Conservation (phyloP, 2,329 filamentous ascomycete species). For the Eurotiales sp. region DNA sequence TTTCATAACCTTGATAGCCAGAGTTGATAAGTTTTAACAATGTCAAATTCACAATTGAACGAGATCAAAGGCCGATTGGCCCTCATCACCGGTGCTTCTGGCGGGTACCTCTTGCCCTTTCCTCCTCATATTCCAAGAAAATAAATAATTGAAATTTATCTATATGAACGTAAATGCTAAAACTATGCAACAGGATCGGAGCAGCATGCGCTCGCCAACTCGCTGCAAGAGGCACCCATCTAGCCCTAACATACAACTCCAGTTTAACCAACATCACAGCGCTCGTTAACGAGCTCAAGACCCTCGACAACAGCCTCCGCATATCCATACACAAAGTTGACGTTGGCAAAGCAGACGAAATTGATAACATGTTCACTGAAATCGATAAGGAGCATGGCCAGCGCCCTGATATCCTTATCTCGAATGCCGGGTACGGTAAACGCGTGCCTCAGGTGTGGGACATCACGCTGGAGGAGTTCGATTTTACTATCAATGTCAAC, state of each 20-base stretch:
- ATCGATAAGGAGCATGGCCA: constrained; percentile 46
- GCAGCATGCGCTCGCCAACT: constrained; percentile 56
- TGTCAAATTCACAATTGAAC: constrained; percentile 32
- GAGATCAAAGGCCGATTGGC: constrained; percentile 53
- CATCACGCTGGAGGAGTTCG: constrained; percentile 62
- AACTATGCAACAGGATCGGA: constrained; percentile 50
- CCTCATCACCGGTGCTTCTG: constrained; percentile 59
- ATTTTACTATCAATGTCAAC: constrained; percentile 60
- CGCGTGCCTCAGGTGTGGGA: constrained; percentile 55
- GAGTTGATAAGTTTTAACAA: background rate
- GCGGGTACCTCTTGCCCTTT: constrained; percentile 45
- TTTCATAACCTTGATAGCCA: too few relatives aligned
- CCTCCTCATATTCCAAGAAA: too few relatives aligned
- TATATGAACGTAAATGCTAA: too few relatives aligned
- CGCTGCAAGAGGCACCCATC: constrained; percentile 48
- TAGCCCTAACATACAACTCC: constrained; percentile 59
- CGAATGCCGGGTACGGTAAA: constrained; percentile 65
- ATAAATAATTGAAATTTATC: too few relatives aligned
- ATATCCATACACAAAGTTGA: constrained; percentile 58
- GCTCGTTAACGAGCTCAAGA: constrained; percentile 42
- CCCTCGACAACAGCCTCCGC: constrained; percentile 30
- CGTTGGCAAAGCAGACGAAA: constrained; percentile 52
- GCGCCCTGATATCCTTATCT: constrained; percentile 59
- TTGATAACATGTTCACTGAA: constrained; percentile 53
- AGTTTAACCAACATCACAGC: constrained; percentile 46